phyloP scores from a whole-genome alignment of 2,329 filamentous ascomycete species.

The Aspergillus melleus region DNA sequence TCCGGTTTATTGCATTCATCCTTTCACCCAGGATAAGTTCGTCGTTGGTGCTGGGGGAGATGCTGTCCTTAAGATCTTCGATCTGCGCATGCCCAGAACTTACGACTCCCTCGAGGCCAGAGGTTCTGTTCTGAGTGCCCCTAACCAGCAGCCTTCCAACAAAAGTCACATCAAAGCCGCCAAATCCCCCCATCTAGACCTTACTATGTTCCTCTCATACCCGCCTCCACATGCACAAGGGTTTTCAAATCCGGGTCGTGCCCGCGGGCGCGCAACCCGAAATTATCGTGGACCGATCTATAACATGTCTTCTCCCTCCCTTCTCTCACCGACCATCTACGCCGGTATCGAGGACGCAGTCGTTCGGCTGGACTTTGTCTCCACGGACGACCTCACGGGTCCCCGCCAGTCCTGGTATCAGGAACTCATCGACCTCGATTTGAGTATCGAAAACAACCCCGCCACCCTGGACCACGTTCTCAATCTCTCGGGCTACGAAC shows the following conservation, averaged over 20 bases:
- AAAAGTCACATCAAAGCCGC: not conserved
- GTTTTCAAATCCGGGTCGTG: constrained; percentile 10
- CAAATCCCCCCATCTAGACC: constrained; percentile 30
- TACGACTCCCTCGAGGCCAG: constrained; percentile 35
- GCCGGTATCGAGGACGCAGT: constrained; percentile 45
- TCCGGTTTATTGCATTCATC: constrained; percentile 59
- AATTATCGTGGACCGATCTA: constrained; percentile 48
- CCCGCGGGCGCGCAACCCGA: constrained; percentile 14
- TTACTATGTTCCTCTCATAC: constrained; percentile 46
- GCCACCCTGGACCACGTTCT: constrained; percentile 24
- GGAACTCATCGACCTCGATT: constrained; percentile 29
- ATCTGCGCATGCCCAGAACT: constrained; percentile 53
- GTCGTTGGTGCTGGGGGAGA: constrained; percentile 59
- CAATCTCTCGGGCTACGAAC: constrained; percentile 46
- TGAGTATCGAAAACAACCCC: constrained; percentile 13
- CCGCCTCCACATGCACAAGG: constrained; percentile 17
- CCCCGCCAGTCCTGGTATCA: constrained; percentile 34
- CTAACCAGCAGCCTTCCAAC: not conserved
- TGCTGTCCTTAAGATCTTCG: constrained; percentile 62
- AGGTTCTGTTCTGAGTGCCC: not conserved
- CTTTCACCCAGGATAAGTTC: constrained; percentile 58
- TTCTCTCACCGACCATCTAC: constrained; percentile 47
- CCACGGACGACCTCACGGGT: constrained; percentile 43
- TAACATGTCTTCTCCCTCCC: constrained; percentile 45
- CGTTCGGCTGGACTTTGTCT: constrained; percentile 45